Conservation (phyloP, 2,329 filamentous ascomycete species). For the Verticillium nubilum region DNA sequence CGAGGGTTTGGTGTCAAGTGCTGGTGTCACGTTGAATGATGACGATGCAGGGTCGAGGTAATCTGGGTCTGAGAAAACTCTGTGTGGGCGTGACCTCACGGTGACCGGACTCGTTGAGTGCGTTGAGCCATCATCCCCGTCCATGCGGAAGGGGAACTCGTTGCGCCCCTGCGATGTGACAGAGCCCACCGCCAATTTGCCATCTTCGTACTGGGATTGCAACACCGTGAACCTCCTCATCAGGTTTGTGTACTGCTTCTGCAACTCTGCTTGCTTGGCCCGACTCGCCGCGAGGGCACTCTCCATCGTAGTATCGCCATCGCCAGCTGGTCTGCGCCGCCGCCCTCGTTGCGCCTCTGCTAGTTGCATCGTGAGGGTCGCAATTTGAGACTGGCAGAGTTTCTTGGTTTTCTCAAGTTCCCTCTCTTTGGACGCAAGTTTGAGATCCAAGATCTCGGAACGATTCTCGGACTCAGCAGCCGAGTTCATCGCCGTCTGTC, state of each 20-base stretch:
- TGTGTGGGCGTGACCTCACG: conserved; percentile 29
- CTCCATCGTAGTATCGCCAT: conserved; percentile 34
- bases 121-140: conserved; percentile 11
- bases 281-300: conserved; percentile 43
- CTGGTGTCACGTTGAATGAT: conserved; percentile 36
- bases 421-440: conserved; percentile 45
- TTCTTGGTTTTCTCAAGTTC: conserved; percentile 37
- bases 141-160: conserved; percentile 12
- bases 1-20: conserved; percentile 28
- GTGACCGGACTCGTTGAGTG: conserved; percentile 30
- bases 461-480: conserved; percentile 54
- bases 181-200: conserved; percentile 9
- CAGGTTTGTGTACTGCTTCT: conserved; percentile 44
- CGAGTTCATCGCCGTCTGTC: conserved; percentile 50
- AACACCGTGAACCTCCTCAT: conserved; percentile 46
- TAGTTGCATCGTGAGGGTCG: conserved; percentile 39
- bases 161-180: conserved; percentile 9
- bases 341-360: conserved; percentile 27
- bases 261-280: conserved; percentile 47
- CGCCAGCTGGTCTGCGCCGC: conserved; percentile 15
- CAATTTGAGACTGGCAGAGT: conserved; percentile 43
- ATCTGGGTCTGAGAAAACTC: conserved; percentile 40
- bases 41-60: conserved; percentile 33
- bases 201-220: conserved; percentile 29
- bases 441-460: conserved; percentile 52